phyloP scores from a whole-genome alignment of 1,284 basidiomycete species.

The Cystobasidiaceae sp. region DNA sequence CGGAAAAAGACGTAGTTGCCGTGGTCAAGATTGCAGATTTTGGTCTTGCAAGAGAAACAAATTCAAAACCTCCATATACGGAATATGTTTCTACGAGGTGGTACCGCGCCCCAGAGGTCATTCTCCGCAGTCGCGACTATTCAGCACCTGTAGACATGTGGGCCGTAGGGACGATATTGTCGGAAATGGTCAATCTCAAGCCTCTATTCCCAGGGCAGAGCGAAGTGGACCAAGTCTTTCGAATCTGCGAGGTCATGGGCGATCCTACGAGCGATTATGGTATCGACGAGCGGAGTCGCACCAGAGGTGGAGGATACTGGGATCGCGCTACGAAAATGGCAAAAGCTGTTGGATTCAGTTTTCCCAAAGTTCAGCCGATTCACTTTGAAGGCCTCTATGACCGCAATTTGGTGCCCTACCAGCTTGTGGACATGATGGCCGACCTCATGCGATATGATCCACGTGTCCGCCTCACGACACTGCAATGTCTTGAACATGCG shows the following conservation, averaged over 20 bases:
- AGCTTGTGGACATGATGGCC: slow-evolving; percentile 83
- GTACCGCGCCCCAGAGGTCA: slow-evolving; percentile 97
- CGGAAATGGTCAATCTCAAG: slow-evolving; percentile 89
- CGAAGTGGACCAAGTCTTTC: slow-evolving; percentile 86
- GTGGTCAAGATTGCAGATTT: slow-evolving; percentile 99
- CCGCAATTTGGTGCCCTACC: slow-evolving; percentile 62
- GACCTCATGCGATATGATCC: slow-evolving; percentile 92
- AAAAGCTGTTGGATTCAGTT: slow-evolving; percentile 75
- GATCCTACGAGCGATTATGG: slow-evolving; percentile 83
- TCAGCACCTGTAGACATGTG: slow-evolving; percentile 98
- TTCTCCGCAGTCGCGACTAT: slow-evolving; percentile 85
- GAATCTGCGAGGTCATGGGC: slow-evolving; percentile 87
- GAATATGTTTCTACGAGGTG: slow-evolving; percentile 98
- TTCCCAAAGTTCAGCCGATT: slow-evolving; percentile 77
- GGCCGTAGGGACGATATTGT: slow-evolving; percentile 97
- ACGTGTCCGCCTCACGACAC: slow-evolving; percentile 71
- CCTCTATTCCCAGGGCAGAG: slow-evolving; percentile 96
- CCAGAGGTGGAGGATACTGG: slow-evolving; percentile 85
- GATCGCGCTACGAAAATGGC: slow-evolving; percentile 77
- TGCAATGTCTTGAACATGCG: slow-evolving; percentile 77
- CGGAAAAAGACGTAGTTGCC: slow-evolving; percentile 89
- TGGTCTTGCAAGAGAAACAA: slow-evolving; percentile 87
- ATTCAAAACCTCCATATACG: slow-evolving; percentile 86
- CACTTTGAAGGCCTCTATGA: slow-evolving; percentile 75
- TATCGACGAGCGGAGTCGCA: slow-evolving; percentile 61